A percentile compares a stretch with the other conserved stretches of the same genome.
Evolutionary conservation across 257 asterid species (phyloP).

Genomic region (Solanum etuberosum): DNA sequence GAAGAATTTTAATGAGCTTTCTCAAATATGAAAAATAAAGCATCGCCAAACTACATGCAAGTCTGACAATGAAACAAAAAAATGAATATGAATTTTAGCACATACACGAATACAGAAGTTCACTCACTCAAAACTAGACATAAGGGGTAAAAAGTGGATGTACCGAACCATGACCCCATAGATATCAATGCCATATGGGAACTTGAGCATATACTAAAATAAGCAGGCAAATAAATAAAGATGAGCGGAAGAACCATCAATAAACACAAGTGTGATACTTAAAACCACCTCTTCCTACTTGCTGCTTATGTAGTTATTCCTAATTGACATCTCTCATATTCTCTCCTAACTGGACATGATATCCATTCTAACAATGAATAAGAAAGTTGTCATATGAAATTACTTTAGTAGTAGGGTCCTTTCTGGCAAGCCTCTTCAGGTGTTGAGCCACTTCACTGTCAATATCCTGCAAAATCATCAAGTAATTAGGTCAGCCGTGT

Average conservation of each 20-base stretch:
- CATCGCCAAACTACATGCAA: background rate
- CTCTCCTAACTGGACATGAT: background rate
- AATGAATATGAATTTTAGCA: background rate
- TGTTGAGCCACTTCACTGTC: slow-evolving; percentile 87
- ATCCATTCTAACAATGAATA: background rate
- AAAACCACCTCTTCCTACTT: background rate
- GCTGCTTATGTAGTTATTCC: no score
- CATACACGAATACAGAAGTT: background rate
- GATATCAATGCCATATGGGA: background rate
- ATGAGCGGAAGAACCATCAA: background rate
- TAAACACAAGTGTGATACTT: background rate
- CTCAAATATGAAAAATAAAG: slow-evolving; percentile 3
- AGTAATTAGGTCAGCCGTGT: background rate
- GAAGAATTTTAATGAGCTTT: slow-evolving; percentile 5
- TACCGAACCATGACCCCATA: background rate
- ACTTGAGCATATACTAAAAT: background rate
- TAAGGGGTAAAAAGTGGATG: background rate
- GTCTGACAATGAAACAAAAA: background rate
- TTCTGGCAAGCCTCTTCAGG: slow-evolving; percentile 85
- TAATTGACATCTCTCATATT: background rate
- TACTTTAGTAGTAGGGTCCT: slow-evolving; percentile 95
- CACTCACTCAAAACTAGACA: background rate
- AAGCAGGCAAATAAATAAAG: background rate
- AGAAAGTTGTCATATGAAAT: background rate
- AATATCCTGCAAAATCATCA: slow-evolving; percentile 66